phyloP scores from a whole-genome alignment of 805 yeast species.

The Nakazawaea sp. region DNA sequence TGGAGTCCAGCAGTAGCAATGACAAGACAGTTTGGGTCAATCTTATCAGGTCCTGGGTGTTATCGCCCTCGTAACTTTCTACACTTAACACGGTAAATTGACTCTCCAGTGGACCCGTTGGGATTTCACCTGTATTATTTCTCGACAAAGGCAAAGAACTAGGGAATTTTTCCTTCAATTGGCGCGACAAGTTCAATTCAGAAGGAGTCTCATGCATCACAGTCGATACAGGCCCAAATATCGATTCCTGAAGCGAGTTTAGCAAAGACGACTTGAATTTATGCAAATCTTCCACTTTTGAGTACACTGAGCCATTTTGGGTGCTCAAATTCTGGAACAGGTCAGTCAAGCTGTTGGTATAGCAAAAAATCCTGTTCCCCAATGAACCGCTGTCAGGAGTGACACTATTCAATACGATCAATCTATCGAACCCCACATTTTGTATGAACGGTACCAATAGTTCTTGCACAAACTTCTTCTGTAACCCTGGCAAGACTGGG shows the following conservation, averaged over 20 bases:
- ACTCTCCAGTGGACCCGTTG: constrained; percentile 33
- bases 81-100: background rate
- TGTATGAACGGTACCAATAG: constrained; percentile 43
- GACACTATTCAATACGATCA: constrained; percentile 63
- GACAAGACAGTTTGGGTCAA: too few relatives aligned
- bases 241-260: background rate
- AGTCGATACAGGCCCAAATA: background rate
- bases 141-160: constrained; percentile 13
- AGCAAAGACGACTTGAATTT: background rate
- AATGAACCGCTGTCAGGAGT: constrained; percentile 44
- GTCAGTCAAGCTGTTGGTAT: constrained; percentile 18
- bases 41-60: constrained; percentile 58
- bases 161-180: constrained; percentile 13
- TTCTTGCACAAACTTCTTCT: constrained; percentile 41
- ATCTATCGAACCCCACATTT: constrained; percentile 30
- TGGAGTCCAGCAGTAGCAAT: too few relatives aligned
- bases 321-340: constrained; percentile 15
- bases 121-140: constrained; percentile 2
- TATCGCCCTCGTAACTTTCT: constrained; percentile 78
- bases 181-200: background rate
- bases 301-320: background rate
- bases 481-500: constrained; percentile 68
- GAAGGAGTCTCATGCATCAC: background rate
- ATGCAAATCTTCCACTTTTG: constrained; percentile 4
- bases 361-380: constrained; percentile 10